phyloP scores from a whole-genome alignment of 371 early-diverging fungal species.

The Mortierella sp. region DNA sequence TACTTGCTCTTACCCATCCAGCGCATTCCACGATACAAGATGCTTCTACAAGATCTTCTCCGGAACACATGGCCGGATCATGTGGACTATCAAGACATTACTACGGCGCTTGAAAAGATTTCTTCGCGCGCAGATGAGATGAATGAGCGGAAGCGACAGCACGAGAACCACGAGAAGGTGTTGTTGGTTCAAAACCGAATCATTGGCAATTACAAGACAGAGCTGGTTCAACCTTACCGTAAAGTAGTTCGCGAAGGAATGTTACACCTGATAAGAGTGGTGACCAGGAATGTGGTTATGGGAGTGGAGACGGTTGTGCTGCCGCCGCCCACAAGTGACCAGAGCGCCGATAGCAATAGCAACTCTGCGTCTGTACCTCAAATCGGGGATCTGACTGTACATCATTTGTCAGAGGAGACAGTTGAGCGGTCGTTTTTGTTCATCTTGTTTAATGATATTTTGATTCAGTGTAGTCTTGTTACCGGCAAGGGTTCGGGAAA shows the following conservation, averaged over 20 bases:
- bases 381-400: slow-evolving; percentile 38
- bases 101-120: slow-evolving; percentile 69
- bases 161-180: slow-evolving; percentile 63
- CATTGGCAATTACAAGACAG: slow-evolving; percentile 55
- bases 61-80: slow-evolving; percentile 70
- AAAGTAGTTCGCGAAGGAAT: slow-evolving; percentile 62
- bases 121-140: slow-evolving; percentile 71
- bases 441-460: slow-evolving; percentile 68
- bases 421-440: slow-evolving; percentile 58
- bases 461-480: slow-evolving; percentile 60
- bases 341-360: not conserved
- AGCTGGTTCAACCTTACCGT: slow-evolving; percentile 66
- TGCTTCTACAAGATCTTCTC: slow-evolving; percentile 79
- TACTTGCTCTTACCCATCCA: slow-evolving; percentile 87
- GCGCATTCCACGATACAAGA: slow-evolving; percentile 82
- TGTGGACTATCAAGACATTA: slow-evolving; percentile 70
- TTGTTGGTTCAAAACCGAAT: slow-evolving; percentile 64
- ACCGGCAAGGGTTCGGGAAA: slow-evolving; percentile 13
- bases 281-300: slow-evolving; percentile 48
- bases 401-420: slow-evolving; percentile 40
- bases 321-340: not conserved
- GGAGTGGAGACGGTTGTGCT: slow-evolving; percentile 13
- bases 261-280: slow-evolving; percentile 52
- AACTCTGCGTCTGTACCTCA: not conserved
- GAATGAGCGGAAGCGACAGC: slow-evolving; percentile 77